Percentiles rank a stretch among this genome's conserved stretches.
phyloP scores from a whole-genome alignment of 2,329 filamentous ascomycete genomes.

The Alternaria burnsii region DNA sequence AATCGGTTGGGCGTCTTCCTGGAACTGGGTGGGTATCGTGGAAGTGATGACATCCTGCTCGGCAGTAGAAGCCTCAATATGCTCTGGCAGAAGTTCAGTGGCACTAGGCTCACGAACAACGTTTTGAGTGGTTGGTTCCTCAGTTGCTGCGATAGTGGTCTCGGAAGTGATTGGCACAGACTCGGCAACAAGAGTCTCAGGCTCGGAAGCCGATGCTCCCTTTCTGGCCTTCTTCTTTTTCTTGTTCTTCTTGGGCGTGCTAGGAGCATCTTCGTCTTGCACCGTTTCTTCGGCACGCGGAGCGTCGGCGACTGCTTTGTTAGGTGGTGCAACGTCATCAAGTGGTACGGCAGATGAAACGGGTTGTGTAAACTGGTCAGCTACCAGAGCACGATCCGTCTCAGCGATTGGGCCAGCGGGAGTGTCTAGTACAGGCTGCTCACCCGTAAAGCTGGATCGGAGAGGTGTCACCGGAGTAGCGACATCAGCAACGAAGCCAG shows the following conservation, averaged over 20 bases:
- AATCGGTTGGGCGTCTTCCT: background rate
- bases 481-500: background rate
- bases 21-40: background rate
- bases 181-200: conserved; percentile 27
- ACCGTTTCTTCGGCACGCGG: background rate
- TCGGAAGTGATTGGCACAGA: conserved; percentile 9
- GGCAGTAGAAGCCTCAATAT: background rate
- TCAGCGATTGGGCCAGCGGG: background rate
- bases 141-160: background rate
- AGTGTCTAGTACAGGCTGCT: conserved; percentile 3
- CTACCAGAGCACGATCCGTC: background rate
- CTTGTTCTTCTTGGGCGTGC: conserved; percentile 36
- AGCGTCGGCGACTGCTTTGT: conserved; percentile 7
- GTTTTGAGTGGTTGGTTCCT: conserved; percentile 5
- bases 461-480: background rate
- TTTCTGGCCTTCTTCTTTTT: conserved; percentile 45
- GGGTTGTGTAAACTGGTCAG: background rate
- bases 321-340: background rate
- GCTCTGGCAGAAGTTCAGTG: background rate
- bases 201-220: conserved; percentile 26
- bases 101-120: background rate
- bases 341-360: background rate
- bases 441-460: background rate
- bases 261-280: background rate
- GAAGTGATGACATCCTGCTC: conserved; percentile 1